Evolutionary conservation across 1,284 basidiomycete genomes (phyloP), one percentile per base, ranked within the genome.

Genomic region (Cutaneotrichosporon sp.): DNA sequence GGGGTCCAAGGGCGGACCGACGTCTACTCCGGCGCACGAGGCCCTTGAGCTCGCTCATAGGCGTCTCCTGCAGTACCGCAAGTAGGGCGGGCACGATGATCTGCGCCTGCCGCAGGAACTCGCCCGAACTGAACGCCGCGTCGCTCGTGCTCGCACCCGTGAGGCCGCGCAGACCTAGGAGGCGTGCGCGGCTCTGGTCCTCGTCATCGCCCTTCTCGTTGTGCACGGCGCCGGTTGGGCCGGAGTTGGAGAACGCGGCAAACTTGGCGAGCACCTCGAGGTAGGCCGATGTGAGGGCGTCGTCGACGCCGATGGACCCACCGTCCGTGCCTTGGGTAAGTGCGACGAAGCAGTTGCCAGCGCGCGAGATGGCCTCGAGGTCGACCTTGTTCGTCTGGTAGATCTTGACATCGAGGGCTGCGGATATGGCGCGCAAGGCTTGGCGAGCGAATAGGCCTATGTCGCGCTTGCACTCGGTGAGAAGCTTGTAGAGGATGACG

Each of bases 321-420:
- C 92, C 91, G 70, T 94, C 89, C 9, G 93, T 91, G 72, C 89
- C 96, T 7, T 92, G 94, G n/a, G 91, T 89, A 86, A 93, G 93
- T 0, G 92, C 89, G 14, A 89, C 90, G 73, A 98, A 95, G 88
- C 92, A 74, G 31, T 66, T 89, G 10, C 92, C 91, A 8, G 90
- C 88, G 70, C 92, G 87, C 2, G 90, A 90, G 58, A 87, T 84
- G 31, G 97, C 86, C 77, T 97, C 96, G 34, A 95, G 81, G 77
- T 99, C 95, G 3, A 72, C 66, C 32, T 68, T 76, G 65, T 75
- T 68, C 67, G 73, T 83, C 80, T 52, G 87, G 82, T 64, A 91
- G 81, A 65, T 83, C 77, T 63, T 72, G 55, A 79, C 78, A 46
- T 74, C 69, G 49, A 98, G 82, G 0, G 89, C 88, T 1, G 82